Evolutionary conservation across 2,329 filamentous ascomycete species (phyloP), one percentile per base, ranked within the genome.

Genomic region (Aspergillus tubingensis): DNA sequence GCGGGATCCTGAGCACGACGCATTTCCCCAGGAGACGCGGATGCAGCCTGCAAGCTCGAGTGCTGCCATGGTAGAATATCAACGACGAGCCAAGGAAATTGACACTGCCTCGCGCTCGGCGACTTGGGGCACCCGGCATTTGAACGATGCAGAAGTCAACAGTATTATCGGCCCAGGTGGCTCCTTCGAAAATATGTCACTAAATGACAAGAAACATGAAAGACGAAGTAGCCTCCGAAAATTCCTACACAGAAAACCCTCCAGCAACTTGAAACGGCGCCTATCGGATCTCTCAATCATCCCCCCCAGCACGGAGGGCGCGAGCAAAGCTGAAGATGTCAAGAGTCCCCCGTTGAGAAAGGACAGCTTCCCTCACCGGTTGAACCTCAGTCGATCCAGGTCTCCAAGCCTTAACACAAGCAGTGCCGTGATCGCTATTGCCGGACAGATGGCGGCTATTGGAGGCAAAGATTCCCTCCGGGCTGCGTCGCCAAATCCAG

Each of bases 391-490:
- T 15, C 76, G 74, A 59, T 66, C 65, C 50, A 77, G 76, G 38
- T 78, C 78, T 8, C 74, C 78, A 4, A 75, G 72, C 48, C 66
- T 79, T 50, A 76, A 75, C 54, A 78, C 76, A 3, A 70, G 74
- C 7, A 70, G 71, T 61, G 78, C 78, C n/a, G 66, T 81, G 30
- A 71, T 79, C 47, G 78, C 77, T 4, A 79, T 81, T 68, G 74
- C 77, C n/a, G 75, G 76, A 13, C 76, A 79, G 61, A 77, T 81
- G 62, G 75, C 78, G 8, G 77, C 79, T 10, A 72, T 81, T 57
- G 79, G 78, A 27, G 74, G 75, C 44, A 86, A 82, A 62, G 84
- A 85, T 38, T 89, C 88, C 5, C 80, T 90, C 60, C 80, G 82
- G 8, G 76, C 82, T 10, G 74, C 81, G 15, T 80, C 72, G 2